Conservation (phyloP, 495 filamentous ascomycete genomes). For the Penicillium paxilli region DNA sequence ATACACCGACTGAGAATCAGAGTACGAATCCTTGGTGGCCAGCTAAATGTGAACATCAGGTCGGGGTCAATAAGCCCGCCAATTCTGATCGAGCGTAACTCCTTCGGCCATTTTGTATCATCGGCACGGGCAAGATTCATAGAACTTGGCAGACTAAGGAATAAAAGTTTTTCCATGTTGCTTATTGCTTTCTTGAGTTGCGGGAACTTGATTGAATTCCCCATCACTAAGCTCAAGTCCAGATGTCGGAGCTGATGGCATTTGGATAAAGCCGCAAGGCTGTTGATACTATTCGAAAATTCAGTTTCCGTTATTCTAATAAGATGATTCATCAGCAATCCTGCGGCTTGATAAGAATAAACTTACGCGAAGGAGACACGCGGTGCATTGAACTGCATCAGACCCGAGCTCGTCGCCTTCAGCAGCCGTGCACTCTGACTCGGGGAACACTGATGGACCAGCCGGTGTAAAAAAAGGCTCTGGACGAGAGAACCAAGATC, state of each 20-base stretch:
- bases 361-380: conserved; percentile 54
- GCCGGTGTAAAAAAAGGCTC: conserved; percentile 54
- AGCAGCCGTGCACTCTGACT: conserved; percentile 66
- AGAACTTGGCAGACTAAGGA: conserved; percentile 57
- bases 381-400: conserved; percentile 66
- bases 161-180: conserved; percentile 46
- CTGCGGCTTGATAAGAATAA: too few relatives aligned
- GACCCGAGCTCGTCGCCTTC: conserved; percentile 53
- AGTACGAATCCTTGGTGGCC: not conserved
- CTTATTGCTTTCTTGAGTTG: conserved; percentile 54
- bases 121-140: conserved; percentile 28
- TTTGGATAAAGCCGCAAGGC: conserved; percentile 63
- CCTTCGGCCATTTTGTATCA: conserved; percentile 6
- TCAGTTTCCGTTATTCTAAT: not conserved
- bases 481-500: conserved; percentile 57
- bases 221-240: conserved; percentile 60
- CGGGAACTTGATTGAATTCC: conserved; percentile 47
- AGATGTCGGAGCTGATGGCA: conserved; percentile 55
- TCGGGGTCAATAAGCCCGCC: not conserved
- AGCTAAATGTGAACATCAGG: not conserved
- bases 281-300: conserved; percentile 47
- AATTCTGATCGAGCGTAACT: not conserved
- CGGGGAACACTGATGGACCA: conserved; percentile 67
- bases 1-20: not conserved
- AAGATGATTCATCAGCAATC: too few relatives aligned